phyloP scores from a whole-genome alignment of 495 filamentous ascomycete genomes.

The Parachaetomium inaequale region DNA sequence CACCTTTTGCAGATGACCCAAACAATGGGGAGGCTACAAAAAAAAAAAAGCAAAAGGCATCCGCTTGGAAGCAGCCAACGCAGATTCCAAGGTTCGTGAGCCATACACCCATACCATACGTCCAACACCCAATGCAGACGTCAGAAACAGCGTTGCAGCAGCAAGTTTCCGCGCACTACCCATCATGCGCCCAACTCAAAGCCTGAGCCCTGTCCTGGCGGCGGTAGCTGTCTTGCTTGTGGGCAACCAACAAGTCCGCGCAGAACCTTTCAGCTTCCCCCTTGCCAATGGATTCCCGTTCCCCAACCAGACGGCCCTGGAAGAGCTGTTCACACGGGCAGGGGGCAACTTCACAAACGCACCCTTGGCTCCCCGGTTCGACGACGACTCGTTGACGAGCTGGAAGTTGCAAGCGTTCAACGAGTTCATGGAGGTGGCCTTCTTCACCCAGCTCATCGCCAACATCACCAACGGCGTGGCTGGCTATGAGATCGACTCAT shows the following conservation, averaged over 20 bases:
- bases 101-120: not conserved
- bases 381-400: slow-evolving; percentile 1
- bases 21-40: not conserved
- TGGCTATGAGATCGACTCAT: not conserved
- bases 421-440: slow-evolving; percentile 1
- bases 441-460: not conserved
- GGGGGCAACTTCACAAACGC: not conserved
- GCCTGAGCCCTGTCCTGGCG: not conserved
- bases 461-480: not conserved
- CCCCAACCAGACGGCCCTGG: not conserved
- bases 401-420: slow-evolving; percentile 1
- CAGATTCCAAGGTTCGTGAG: not conserved
- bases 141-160: not conserved
- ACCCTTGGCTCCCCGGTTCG: not conserved
- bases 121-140: not conserved
- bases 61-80: not conserved
- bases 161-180: not conserved
- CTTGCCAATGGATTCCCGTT: slow-evolving; percentile 1
- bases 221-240: not conserved
- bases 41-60: not conserved
- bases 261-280: slow-evolving; percentile 1
- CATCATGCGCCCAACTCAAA: not conserved
- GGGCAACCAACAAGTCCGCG: not conserved
- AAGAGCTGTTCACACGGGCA: not conserved
- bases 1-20: not conserved